phyloP scores from a whole-genome alignment of 1,139 yeast genomes.

The Candida tropicalis region DNA sequence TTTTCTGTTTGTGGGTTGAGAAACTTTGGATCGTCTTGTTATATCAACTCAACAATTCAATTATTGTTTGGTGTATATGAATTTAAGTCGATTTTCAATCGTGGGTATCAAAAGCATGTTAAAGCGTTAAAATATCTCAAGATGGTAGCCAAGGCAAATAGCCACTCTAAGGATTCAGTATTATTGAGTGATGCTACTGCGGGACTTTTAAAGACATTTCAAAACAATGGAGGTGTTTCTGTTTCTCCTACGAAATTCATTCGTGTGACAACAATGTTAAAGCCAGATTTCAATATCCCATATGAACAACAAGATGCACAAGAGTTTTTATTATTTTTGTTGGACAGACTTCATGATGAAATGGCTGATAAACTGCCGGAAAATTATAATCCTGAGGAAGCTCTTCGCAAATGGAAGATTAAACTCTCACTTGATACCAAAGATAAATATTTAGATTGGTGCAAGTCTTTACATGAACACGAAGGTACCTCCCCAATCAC shows the following conservation, averaged over 20 bases:
- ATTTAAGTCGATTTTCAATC: conserved; percentile 46
- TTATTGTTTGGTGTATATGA: conserved; percentile 56
- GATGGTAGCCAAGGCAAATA: conserved; percentile 21
- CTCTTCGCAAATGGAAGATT: conserved; percentile 36
- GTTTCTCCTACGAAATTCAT: conserved; percentile 69
- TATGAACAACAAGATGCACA: conserved; percentile 80
- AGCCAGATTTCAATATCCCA: conserved; percentile 70
- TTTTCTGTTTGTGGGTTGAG: conserved; percentile 63
- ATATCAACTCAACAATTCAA: conserved; percentile 71
- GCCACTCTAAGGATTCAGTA: conserved; percentile 32
- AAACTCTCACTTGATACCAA: conserved; percentile 34
- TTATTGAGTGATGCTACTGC: conserved; percentile 52
- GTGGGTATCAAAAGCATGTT: conserved; percentile 44
- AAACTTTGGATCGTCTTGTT: conserved; percentile 74
- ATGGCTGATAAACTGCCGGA: conserved; percentile 31
- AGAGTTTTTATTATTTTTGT: conserved; percentile 65
- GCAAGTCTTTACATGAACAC: conserved; percentile 45
- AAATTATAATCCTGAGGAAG: conserved; percentile 24
- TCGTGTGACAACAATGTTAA: conserved; percentile 51
- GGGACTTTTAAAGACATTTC: conserved; percentile 45
- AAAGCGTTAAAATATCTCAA: conserved; percentile 33
- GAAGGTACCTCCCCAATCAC: conserved; percentile 71
- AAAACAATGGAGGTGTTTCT: conserved; percentile 58
- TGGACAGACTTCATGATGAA: conserved; percentile 74
- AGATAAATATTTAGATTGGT: conserved; percentile 64